Evolutionary conservation across 2,329 filamentous ascomycete genomes (phyloP).

Genomic region (Aspergillus sp.): DNA sequence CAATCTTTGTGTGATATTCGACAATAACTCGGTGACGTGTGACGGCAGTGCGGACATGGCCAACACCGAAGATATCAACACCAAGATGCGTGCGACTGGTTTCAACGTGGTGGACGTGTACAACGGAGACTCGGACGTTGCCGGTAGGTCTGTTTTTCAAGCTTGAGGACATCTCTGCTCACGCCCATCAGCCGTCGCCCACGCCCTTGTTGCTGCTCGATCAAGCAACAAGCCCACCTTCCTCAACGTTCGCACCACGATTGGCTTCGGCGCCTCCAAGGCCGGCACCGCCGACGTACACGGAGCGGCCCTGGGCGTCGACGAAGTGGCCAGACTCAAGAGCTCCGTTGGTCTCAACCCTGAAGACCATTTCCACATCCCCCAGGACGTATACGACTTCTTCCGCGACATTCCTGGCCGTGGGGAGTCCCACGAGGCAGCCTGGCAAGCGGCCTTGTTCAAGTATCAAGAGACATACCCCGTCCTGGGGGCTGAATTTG

Average conservation of each 20-base stretch:
- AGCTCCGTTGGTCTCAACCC: conserved; percentile 1
- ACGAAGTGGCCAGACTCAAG: conserved; percentile 5
- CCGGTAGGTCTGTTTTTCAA: conserved; percentile 16
- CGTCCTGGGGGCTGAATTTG: conserved; percentile 4
- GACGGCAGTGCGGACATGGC: conserved; percentile 53
- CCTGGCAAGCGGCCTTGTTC: conserved; percentile 1
- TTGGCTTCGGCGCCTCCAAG: conserved; percentile 39
- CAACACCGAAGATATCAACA: conserved; percentile 54
- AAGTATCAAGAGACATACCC: conserved; percentile 2
- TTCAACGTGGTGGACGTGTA: conserved; percentile 53
- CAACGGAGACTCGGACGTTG: conserved; percentile 50
- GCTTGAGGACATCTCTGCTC: not conserved
- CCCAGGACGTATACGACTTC: conserved; percentile 8
- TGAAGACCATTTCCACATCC: conserved; percentile 5
- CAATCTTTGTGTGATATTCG: conserved; percentile 56
- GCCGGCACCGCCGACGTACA: conserved; percentile 6
- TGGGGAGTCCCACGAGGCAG: conserved; percentile 1
- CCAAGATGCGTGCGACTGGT: conserved; percentile 54
- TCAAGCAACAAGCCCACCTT: conserved; percentile 48
- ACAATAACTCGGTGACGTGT: conserved; percentile 59
- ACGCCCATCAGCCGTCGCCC: conserved; percentile 5
- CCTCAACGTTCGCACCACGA: conserved; percentile 52
- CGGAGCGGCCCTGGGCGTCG: conserved; percentile 4
- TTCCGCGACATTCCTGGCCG: conserved; percentile 2
- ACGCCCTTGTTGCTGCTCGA: conserved; percentile 38